Percentiles rank a stretch among this genome's conserved stretches.
Evolutionary conservation across 257 asterid genomes (phyloP).

Genomic region (Penstemon barbatus): DNA sequence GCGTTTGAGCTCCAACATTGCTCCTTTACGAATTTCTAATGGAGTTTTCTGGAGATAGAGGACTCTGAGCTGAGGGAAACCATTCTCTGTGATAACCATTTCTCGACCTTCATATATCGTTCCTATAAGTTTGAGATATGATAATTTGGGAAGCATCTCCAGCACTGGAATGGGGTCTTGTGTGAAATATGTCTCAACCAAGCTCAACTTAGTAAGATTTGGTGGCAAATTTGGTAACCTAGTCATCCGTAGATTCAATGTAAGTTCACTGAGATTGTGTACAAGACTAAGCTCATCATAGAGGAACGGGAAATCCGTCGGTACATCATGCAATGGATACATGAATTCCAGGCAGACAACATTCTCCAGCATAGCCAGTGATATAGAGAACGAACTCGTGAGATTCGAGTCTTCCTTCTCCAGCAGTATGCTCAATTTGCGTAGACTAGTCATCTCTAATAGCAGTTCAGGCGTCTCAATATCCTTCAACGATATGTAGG

Average conservation of each 20-base stretch:
- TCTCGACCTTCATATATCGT: not conserved
- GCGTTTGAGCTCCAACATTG: conserved; percentile 15
- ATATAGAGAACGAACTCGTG: not conserved
- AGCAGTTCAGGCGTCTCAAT: not conserved
- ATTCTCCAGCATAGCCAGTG: conserved; percentile 17
- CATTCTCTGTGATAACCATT: conserved; percentile 19
- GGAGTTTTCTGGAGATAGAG: not conserved
- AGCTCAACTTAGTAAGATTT: conserved; percentile 22
- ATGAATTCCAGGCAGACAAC: conserved; percentile 10
- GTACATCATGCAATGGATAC: no score
- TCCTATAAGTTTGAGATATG: conserved; percentile 1
- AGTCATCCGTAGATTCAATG: not conserved
- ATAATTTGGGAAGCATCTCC: conserved; percentile 18
- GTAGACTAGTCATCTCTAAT: conserved; percentile 9
- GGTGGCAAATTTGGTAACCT: conserved; percentile 28
- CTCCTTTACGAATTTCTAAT: conserved; percentile 26
- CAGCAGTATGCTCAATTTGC: conserved; percentile 4
- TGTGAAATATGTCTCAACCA: not conserved
- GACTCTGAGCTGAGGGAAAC: conserved; percentile 10
- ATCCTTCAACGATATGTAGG: conserved; percentile 6
- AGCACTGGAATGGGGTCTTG: conserved; percentile 24
- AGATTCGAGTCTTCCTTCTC: not conserved
- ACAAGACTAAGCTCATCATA: not conserved
- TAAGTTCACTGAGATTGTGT: conserved; percentile 4
- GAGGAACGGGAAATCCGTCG: not conserved